Evolutionary conservation across 768 basidiomycete genomes (phyloP), one percentile per base, ranked within the genome.

Genomic region (Rhodotorula kratochvilovae): DNA sequence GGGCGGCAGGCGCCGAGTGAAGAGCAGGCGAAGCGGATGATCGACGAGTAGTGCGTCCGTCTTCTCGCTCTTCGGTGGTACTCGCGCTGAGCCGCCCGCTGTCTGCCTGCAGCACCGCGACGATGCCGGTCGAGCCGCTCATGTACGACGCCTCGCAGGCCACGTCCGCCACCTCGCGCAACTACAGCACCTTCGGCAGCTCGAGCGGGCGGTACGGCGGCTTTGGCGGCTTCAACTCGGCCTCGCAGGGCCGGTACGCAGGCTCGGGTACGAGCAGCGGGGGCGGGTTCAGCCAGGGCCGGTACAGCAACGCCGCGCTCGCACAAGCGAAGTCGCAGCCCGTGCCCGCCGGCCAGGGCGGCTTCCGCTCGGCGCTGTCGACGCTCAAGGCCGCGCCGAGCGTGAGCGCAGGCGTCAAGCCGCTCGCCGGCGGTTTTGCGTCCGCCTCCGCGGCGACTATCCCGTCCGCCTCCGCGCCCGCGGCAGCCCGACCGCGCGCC

Each of bases 11-110:
- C 77, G 15, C 85, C 86, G 16, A 79, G 82, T 54, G 83, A 85
- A 57, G 79, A 74, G 16, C 84, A 85, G 66, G 83, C 86, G 2
- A 64, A 78, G 25, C 71, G 77, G 48, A 79, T 80, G 69, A 76
- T 87, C 21, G 77, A 80, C 25, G 84, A 85, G 69, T 84, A 85
- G 88, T 88, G 72, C 70, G 87, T 82, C 4, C 67, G 48, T 16
- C 35, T 2, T 29, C 23, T 31, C 15, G 27, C 33, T n/a, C n/a
- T 17, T 17, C 29, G 5, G 5, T 33, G 13, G 25, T 8, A 2
- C 8, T 45, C n/a, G 19, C 8, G 27, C 27, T 36, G 45, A 46
- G 19, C 8, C 12, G 58, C n/a, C 10, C 1, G 36, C 15, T 29
- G 21, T 4, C 3, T 4, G 3, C 8, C 2, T n/a, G n/a, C 55